Percentiles rank a stretch among this genome's conserved stretches.
Evolutionary conservation across 2,329 filamentous ascomycete species (phyloP).

Genomic region (Phaeosphaeria sp.): DNA sequence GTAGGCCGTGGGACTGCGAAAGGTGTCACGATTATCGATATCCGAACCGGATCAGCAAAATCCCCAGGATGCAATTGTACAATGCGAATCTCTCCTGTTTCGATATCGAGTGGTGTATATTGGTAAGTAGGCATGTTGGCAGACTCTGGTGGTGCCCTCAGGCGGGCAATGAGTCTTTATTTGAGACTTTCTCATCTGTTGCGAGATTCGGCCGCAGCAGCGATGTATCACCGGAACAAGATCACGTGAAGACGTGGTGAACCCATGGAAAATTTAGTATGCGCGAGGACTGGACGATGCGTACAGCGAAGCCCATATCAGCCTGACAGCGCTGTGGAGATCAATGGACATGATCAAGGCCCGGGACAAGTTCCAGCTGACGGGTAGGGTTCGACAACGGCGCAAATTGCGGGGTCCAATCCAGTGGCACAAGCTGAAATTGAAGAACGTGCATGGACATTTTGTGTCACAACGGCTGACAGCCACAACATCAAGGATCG

Average conservation of each 20-base stretch:
- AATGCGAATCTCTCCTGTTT: slow-evolving; percentile 2
- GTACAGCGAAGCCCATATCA: too few relatives aligned
- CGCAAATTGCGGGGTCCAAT: background rate
- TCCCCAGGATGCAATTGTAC: slow-evolving; percentile 3
- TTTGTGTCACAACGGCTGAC: background rate
- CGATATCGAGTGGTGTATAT: background rate
- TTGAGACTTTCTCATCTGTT: background rate
- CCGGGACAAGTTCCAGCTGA: background rate
- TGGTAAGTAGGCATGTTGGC: slow-evolving; percentile 2
- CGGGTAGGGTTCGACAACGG: background rate
- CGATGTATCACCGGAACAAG: background rate
- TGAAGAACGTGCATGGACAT: background rate
- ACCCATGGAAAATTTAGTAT: too few relatives aligned
- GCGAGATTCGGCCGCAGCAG: background rate
- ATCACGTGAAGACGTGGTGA: too few relatives aligned
- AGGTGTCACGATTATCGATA: background rate
- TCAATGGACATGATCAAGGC: background rate
- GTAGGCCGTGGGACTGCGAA: background rate
- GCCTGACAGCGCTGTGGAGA: too few relatives aligned
- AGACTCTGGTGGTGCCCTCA: background rate
- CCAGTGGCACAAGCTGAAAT: background rate
- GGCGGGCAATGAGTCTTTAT: background rate
- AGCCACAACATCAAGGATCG: background rate
- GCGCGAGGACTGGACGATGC: too few relatives aligned
- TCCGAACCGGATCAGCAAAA: slow-evolving; percentile 1